Evolutionary conservation across 768 basidiomycete genomes (phyloP).

Genomic region (Termitomyces titanicus): DNA sequence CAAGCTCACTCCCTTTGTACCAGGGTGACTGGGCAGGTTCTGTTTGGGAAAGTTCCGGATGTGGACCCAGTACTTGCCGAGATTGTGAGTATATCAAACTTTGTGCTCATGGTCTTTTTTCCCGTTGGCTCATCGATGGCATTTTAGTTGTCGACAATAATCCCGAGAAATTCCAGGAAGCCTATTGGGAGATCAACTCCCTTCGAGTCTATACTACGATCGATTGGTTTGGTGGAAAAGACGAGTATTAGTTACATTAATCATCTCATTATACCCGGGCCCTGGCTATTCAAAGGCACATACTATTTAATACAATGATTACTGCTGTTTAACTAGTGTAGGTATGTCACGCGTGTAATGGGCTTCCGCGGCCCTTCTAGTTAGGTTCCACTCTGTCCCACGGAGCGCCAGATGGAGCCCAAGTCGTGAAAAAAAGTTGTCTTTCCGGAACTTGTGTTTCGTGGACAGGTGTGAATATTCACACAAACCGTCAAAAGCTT

Average conservation of each 20-base stretch:
- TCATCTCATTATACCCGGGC: too few species aligned
- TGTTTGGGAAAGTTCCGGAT: slow-evolving; percentile 34
- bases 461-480: not conserved
- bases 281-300: not conserved
- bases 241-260: not conserved
- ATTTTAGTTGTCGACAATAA: slow-evolving; percentile 53
- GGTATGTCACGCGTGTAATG: not conserved
- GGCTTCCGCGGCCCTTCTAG: not conserved
- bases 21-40: slow-evolving; percentile 55
- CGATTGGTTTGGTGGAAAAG: not conserved
- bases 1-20: not conserved
- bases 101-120: not conserved
- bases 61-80: slow-evolving; percentile 34
- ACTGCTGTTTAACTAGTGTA: not conserved
- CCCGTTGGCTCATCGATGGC: not conserved
- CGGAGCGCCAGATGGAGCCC: not conserved
- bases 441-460: not conserved
- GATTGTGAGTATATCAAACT: slow-evolving; percentile 37
- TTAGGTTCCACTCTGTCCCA: not conserved
- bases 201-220: slow-evolving; percentile 47
- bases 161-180: slow-evolving; percentile 53
- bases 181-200: slow-evolving; percentile 69
- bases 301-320: not conserved
- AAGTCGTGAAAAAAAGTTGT: not conserved
- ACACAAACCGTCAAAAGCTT: not conserved